Conservation (phyloP, 2,329 filamentous ascomycete genomes). For the Colletotrichum somersetense region DNA sequence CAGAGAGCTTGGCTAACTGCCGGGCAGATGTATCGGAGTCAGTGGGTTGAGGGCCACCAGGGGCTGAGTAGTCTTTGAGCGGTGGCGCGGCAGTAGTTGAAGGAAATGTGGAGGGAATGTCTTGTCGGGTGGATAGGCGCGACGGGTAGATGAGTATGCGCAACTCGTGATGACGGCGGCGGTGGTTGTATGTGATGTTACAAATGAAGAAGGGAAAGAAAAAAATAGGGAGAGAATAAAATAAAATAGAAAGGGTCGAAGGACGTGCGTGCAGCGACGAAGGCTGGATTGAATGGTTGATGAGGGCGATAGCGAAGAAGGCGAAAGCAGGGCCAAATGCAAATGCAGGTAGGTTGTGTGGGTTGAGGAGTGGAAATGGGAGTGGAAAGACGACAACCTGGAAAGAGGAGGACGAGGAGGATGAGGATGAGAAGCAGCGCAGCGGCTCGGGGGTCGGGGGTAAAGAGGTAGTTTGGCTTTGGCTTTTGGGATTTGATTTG, state of each 20-base stretch:
- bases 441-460: conserved; percentile 23
- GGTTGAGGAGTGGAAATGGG: conserved; percentile 28
- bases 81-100: conserved; percentile 32
- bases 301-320: conserved; percentile 20
- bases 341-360: conserved; percentile 17
- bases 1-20: conserved; percentile 32
- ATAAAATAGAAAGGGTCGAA: conserved; percentile 15
- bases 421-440: conserved; percentile 23
- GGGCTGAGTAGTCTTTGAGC: conserved; percentile 8
- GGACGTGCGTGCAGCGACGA: conserved; percentile 18
- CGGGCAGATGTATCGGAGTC: conserved; percentile 22
- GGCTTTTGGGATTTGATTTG: conserved; percentile 2
- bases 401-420: conserved; percentile 5
- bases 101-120: conserved; percentile 10
- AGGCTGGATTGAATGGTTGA: conserved; percentile 17
- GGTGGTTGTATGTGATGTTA: conserved; percentile 11
- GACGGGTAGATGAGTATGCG: conserved; percentile 7
- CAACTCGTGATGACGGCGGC: neutral
- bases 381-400: conserved; percentile 28
- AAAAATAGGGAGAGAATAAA: neutral
- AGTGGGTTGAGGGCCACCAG: conserved; percentile 19
- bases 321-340: conserved; percentile 26
- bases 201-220: conserved; percentile 9
- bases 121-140: conserved; percentile 9
- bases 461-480: conserved; percentile 17